Conservation (phyloP, 768 basidiomycete species). For the Boletus patriciae region DNA sequence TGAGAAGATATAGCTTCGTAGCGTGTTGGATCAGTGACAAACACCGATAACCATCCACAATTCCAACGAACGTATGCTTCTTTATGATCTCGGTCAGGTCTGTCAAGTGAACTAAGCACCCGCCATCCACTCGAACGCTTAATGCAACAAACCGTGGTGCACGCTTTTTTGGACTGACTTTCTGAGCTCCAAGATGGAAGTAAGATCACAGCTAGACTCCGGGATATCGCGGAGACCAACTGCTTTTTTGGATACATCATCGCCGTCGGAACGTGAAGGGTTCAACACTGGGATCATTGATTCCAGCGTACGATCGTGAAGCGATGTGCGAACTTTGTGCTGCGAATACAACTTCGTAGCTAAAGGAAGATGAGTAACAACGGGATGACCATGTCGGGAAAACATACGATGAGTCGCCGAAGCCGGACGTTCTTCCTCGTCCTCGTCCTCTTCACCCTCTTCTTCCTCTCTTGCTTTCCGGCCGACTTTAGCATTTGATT, state of each 20-base stretch:
- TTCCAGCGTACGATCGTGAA: constrained; percentile 86
- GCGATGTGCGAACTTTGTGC: constrained; percentile 89
- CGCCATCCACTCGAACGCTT: neutral
- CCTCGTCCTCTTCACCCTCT: constrained; percentile 33
- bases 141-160: constrained; percentile 60
- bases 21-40: constrained; percentile 84
- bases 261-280: constrained; percentile 43
- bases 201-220: constrained; percentile 74
- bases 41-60: constrained; percentile 73
- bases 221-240: constrained; percentile 53
- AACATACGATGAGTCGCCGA: constrained; percentile 27
- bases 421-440: constrained; percentile 30
- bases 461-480: constrained; percentile 43
- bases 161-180: constrained; percentile 55
- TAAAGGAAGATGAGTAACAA: constrained; percentile 8
- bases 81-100: constrained; percentile 81
- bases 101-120: constrained; percentile 31
- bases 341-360: constrained; percentile 66
- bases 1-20: constrained; percentile 87
- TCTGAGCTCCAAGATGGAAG: constrained; percentile 71
- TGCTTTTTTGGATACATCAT: constrained; percentile 18
- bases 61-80: constrained; percentile 89
- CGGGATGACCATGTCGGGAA: neutral
- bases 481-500: constrained; percentile 21
- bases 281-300: constrained; percentile 84